Evolutionary conservation across 345 rosid genomes (phyloP), one percentile per base, ranked within the genome.

Genomic region (Linum usitatissimum): DNA sequence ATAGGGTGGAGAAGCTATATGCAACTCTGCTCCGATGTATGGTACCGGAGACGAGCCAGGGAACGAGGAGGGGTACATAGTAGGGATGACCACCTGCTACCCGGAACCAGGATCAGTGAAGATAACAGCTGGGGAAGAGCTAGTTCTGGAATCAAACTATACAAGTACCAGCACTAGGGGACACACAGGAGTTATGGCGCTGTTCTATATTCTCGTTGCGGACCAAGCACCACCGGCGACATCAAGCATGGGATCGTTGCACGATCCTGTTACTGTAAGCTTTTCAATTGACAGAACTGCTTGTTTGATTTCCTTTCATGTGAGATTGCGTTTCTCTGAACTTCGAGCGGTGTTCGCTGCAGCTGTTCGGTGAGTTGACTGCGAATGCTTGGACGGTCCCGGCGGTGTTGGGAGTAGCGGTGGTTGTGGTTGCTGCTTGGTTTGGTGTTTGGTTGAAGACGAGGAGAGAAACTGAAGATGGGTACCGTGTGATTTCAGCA

Each of bases 1-100:
- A n/a, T 77, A 86, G 98, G 81, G 76, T 59, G 96, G 93, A 53
- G 73, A 74, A 28, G 73, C 64, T 9, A 70, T 89, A 13, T 89
- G 90, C 57, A 67, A 78, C 64, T 92, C 98, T 12, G 19, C 66
- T 9, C 79, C 96, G 0, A 70, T 40, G 57, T 92, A 89, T 23
- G 98, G 98, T 9, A 58, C 74, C 17, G 96, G 96, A 64, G 71
- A 59, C 17, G 93, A 87, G 74, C 81, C 83, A 15, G 98, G 98
- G 65, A 80, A 92, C 19, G 98, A 92, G 74, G 78, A 81, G 57
- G 98, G 96, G 55, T 88, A 89, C 55, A 69, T 92, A 13, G 95
- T 92, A 19, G 98, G 98, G 72, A 89, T 92, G 96, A 82, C 98
- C 2, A 68, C 95, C 38, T 92, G 93, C 78, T 86, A 86, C 72